Conservation (phyloP, 148 eudicot species). For the Pouteria glomerata region DNA sequence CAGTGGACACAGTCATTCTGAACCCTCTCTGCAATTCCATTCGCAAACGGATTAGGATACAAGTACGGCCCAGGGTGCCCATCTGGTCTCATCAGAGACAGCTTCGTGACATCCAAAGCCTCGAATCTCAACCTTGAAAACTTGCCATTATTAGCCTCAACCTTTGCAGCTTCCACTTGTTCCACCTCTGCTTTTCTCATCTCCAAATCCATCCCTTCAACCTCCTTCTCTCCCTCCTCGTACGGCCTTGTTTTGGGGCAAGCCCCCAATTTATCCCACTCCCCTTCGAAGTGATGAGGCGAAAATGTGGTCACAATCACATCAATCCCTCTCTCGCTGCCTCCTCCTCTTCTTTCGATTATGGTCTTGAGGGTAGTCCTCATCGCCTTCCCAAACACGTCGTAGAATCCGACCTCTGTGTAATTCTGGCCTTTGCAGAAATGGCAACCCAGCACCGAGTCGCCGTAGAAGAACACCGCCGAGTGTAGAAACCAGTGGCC, state of each 20-base stretch:
- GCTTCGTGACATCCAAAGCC: constrained; percentile 66
- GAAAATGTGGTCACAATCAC: constrained; percentile 77
- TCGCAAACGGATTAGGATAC: constrained; percentile 67
- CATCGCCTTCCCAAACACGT: constrained; percentile 60
- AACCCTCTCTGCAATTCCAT: constrained; percentile 59
- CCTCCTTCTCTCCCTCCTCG: constrained; percentile 38
- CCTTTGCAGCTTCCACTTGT: constrained; percentile 40
- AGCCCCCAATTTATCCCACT: constrained; percentile 81
- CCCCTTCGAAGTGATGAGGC: constrained; percentile 90
- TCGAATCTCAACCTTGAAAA: constrained; percentile 35
- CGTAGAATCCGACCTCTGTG: constrained; percentile 64
- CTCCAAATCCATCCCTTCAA: constrained; percentile 64
- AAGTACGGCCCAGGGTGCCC: constrained; percentile 93
- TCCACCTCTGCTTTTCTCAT: constrained; percentile 59
- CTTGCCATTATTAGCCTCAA: constrained; percentile 10
- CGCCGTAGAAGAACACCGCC: constrained; percentile 57
- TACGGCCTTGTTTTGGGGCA: constrained; percentile 75
- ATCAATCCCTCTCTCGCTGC: constrained; percentile 21
- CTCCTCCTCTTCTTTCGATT: constrained; percentile 31
- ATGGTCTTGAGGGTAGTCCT: constrained; percentile 59
- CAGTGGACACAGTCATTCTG: constrained; percentile 93
- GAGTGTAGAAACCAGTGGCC: constrained; percentile 96
- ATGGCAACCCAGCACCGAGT: constrained; percentile 64
- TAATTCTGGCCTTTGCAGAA: constrained; percentile 35
- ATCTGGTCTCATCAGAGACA: constrained; percentile 78